These are phyloP conservation scores for Lentinula sp. DNA, from an alignment of 768 basidiomycete genomes.

Conservation along the genomic window DNA sequence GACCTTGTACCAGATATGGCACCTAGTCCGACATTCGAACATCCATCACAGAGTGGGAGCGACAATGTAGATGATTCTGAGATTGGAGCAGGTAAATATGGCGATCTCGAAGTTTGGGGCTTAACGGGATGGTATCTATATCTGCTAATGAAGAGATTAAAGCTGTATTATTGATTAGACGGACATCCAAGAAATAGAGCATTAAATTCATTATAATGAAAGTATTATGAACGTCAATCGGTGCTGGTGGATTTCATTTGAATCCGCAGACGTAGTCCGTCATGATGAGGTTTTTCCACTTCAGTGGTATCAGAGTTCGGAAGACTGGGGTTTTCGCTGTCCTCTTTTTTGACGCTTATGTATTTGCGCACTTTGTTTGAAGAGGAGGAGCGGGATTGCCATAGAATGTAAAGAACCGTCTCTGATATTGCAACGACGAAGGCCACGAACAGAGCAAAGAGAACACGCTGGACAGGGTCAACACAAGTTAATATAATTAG, in stretches of 20 bases:
- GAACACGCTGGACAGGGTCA: constrained; percentile 37
- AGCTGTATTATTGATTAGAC: constrained; percentile 26
- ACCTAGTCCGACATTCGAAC: background rate
- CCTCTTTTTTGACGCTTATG: constrained; percentile 26
- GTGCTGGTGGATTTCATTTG: background rate
- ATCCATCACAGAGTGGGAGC: background rate
- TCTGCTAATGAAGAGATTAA: constrained; percentile 50
- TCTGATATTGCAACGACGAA: constrained; percentile 69
- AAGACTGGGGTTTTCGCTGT: constrained; percentile 13
- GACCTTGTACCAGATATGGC: constrained; percentile 36
- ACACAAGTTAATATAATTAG: constrained; percentile 2
- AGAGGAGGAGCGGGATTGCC: constrained; percentile 45
- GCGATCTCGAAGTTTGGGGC: constrained; percentile 71
- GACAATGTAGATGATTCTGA: constrained; percentile 25
- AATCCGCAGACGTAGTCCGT: constrained; percentile 6
- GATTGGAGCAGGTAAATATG: constrained; percentile 34
- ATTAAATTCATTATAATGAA: background rate
- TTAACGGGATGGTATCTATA: constrained; percentile 80
- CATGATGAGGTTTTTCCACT: background rate
- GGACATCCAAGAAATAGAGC: background rate
- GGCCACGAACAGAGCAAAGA: constrained; percentile 56
- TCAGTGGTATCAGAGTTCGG: background rate
- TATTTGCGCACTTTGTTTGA: background rate
- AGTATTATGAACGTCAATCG: background rate
- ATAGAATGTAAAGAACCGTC: constrained; percentile 64